A percentile compares a stretch with the other conserved stretches of the same genome.
Conservation (phyloP, 2,329 filamentous ascomycete genomes). For the Cryphonectria parasitica region DNA sequence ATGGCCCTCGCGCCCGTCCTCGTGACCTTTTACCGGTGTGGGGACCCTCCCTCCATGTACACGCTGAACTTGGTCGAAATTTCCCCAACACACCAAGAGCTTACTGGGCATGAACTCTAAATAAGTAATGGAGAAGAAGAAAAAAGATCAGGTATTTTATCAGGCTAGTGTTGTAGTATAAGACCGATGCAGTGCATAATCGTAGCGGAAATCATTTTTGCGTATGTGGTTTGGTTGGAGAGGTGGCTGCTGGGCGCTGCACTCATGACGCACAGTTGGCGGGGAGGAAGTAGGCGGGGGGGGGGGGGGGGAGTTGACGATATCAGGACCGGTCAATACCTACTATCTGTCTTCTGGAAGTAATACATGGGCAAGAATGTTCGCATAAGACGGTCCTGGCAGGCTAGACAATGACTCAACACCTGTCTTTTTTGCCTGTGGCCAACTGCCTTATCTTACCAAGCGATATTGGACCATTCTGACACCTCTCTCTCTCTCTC, state of each 20-base stretch:
- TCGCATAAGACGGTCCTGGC: background rate
- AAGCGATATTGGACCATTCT: background rate
- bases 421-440: too few species aligned
- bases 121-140: background rate
- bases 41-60: constrained; percentile 3
- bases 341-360: background rate
- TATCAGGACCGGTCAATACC: background rate
- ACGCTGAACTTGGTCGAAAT: background rate
- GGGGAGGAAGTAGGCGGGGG: too few species aligned
- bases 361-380: too few species aligned
- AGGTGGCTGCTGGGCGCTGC: background rate
- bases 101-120: background rate
- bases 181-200: background rate
- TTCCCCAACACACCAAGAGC: background rate
- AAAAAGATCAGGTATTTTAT: background rate
- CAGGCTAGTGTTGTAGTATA: background rate
- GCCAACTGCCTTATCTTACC: background rate
- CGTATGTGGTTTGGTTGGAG: background rate
- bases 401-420: background rate
- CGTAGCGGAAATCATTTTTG: too few species aligned
- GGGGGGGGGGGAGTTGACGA: background rate
- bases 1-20: constrained; percentile 11
- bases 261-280: background rate
- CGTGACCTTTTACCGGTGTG: constrained; percentile 17
- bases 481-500: background rate